Conservation (phyloP, 169 alveolate genomes). For the Eimeria maxima region DNA sequence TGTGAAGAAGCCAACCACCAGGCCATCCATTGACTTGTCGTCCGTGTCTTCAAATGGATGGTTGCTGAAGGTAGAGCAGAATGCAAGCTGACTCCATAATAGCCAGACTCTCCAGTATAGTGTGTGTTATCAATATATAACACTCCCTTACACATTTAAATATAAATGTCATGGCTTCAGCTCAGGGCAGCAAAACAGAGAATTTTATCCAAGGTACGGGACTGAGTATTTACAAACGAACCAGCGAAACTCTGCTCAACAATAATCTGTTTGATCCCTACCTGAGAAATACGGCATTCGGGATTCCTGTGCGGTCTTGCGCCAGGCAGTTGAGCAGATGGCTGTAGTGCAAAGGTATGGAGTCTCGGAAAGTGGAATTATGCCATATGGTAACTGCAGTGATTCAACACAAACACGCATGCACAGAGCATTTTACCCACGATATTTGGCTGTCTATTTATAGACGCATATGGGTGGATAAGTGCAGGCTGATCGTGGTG, state of each 20-base stretch:
- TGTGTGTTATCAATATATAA: no score
- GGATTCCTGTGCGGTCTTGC: slow-evolving; percentile 55
- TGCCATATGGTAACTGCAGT: slow-evolving; percentile 70
- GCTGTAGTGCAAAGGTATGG: slow-evolving; percentile 65
- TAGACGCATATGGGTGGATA: background rate
- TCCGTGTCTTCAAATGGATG: slow-evolving; percentile 66
- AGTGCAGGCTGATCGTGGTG: background rate
- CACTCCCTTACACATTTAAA: no score
- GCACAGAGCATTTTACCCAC: background rate
- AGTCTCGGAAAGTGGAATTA: slow-evolving; percentile 54
- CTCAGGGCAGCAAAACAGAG: background rate
- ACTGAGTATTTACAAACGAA: background rate
- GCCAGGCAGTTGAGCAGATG: slow-evolving; percentile 48
- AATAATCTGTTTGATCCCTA: background rate
- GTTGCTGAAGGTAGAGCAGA: slow-evolving; percentile 26
- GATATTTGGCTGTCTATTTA: background rate
- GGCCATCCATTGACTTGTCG: slow-evolving; percentile 45
- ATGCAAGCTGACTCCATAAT: background rate
- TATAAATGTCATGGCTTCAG: no score
- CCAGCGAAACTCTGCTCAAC: background rate
- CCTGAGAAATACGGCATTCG: slow-evolving; percentile 49
- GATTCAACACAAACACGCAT: background rate
- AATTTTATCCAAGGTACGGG: no score
- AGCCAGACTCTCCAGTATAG: no score
- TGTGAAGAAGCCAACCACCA: slow-evolving; percentile 60